Evolutionary conservation across 2,329 filamentous ascomycete species (phyloP), one percentile per base, ranked within the genome.

Genomic region (Hymenoscyphus occultus): DNA sequence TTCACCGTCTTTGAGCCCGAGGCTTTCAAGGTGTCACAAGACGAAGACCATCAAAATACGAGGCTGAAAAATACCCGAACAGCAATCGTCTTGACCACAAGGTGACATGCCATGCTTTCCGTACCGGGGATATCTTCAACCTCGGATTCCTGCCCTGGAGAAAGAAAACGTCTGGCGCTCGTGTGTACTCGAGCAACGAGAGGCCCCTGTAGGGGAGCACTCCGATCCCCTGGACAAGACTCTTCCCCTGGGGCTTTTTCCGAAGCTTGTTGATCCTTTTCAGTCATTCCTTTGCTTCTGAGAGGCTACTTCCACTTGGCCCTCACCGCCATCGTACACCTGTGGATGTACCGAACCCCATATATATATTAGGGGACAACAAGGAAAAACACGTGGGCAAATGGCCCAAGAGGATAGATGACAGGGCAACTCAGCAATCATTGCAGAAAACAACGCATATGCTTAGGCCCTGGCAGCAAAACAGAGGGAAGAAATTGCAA

Each of bases 141-240:
- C 64, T 63, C 64, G 61, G 64, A 48, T 63, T 60, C 58, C 61
- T 66, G 64, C 5, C 31, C 35, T 28, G 48, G 48, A 28, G n/a
- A n/a, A 22, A 22, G n/a, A 28, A 19, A 28, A 22, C 22, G 35
- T 35, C 35, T 35, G 9, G 35, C 35, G 35, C 9, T 35, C 35
- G 22, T 54, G 22, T 22, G 19, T 54, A 19, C 48, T 54, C 3
- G 42, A 35, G 35, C 35, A 4, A 54, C 19, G 48, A 28, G 48
- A 54, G 28, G 9, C 9, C n/a, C 48, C 22, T 54, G 9, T 22
- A 19, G 48, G 48, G 19, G 13, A 22, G 48, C 22, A 28, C 22
- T 54, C 48, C 48, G 48, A 28, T 54, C 19, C 19, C 19, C 48
- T 54, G 48, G 48, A 54, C n/a, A 28, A 54, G 45, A 51, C n/a